Evolutionary conservation across 371 early-diverging fungal species (phyloP).

Genomic region (Zychaea mexicana): DNA sequence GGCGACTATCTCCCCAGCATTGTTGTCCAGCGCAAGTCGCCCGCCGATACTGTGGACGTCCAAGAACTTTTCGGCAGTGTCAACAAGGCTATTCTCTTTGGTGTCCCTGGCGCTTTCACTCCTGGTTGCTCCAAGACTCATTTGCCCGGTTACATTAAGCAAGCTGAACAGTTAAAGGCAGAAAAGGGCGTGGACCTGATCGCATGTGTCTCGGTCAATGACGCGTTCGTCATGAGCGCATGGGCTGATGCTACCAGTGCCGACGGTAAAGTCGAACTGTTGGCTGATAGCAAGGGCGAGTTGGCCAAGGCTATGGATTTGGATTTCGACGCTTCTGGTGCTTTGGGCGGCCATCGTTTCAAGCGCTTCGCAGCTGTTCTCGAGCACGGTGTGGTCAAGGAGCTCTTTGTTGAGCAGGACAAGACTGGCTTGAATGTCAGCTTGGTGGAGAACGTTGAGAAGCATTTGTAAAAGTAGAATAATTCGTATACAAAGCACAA

Average conservation of each 20-base stretch:
- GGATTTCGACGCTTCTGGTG: conserved; percentile 63
- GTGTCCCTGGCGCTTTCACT: conserved; percentile 70
- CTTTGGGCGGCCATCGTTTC: conserved; percentile 66
- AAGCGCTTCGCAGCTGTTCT: conserved; percentile 72
- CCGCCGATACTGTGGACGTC: conserved; percentile 42
- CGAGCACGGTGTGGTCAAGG: conserved; percentile 54
- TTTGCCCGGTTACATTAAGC: conserved; percentile 68
- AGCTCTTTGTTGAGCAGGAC: conserved; percentile 58
- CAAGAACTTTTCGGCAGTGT: conserved; percentile 44
- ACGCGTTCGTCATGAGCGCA: conserved; percentile 75
- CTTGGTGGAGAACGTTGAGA: conserved; percentile 54
- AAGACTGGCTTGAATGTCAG: conserved; percentile 60
- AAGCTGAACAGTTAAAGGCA: conserved; percentile 56
- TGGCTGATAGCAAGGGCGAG: conserved; percentile 69
- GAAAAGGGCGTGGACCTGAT: conserved; percentile 68
- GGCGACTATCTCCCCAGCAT: conserved; percentile 42
- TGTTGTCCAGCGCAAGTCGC: conserved; percentile 40
- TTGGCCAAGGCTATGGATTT: conserved; percentile 67
- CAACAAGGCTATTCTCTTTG: conserved; percentile 55
- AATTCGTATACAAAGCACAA: too few species aligned
- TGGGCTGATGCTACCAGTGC: conserved; percentile 61
- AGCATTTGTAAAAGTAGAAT: conserved; percentile 29
- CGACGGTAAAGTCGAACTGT: conserved; percentile 48
- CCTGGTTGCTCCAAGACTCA: conserved; percentile 70
- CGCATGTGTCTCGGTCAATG: conserved; percentile 69